Conservation (phyloP, 2,329 filamentous ascomycete species). For the Sporothrix dimorphospora region DNA sequence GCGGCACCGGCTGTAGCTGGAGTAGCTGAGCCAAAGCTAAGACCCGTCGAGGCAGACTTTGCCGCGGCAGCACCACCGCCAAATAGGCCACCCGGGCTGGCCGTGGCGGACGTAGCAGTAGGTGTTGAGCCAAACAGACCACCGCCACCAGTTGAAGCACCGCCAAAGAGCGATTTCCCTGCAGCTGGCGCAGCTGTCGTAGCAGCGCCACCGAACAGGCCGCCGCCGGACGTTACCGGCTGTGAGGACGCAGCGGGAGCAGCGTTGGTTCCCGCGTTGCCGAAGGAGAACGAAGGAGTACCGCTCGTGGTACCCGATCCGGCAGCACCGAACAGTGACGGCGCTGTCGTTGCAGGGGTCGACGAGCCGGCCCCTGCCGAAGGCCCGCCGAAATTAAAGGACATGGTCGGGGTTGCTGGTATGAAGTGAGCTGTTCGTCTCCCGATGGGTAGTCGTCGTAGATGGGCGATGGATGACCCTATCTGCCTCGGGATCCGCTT, state of each 20-base stretch:
- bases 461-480: neutral
- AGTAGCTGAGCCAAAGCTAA: constrained; percentile 24
- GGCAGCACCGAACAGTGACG: constrained; percentile 38
- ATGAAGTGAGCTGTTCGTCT: neutral
- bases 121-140: constrained; percentile 28
- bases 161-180: constrained; percentile 25
- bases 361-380: constrained; percentile 43
- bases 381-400: constrained; percentile 40
- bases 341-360: constrained; percentile 45
- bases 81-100: constrained; percentile 40
- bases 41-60: constrained; percentile 29
- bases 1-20: constrained; percentile 4
- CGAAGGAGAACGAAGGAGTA: constrained; percentile 40
- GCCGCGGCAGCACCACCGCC: constrained; percentile 35
- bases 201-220: constrained; percentile 14
- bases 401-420: constrained; percentile 30
- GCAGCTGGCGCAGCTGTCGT: constrained; percentile 7
- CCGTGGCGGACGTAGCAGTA: neutral
- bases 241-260: constrained; percentile 34
- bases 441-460: neutral
- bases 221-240: constrained; percentile 34
- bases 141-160: constrained; percentile 19
- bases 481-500: neutral
- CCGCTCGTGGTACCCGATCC: constrained; percentile 2
- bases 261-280: constrained; percentile 35